Evolutionary conservation across 306 rosid species (phyloP).

Genomic region (Dalbergia oliveri): DNA sequence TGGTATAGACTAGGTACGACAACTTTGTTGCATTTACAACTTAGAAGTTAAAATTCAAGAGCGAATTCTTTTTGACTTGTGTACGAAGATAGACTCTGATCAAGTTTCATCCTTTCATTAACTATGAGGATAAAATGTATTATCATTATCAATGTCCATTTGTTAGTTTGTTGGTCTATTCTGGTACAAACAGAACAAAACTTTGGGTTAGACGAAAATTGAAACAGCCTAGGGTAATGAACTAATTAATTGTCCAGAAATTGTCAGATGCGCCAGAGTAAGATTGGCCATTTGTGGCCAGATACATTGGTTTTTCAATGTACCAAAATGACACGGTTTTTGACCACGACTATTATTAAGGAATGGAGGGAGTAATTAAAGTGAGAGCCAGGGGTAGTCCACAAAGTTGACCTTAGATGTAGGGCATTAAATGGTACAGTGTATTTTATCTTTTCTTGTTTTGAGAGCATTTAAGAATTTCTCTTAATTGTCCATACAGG

Average conservation of each 20-base stretch:
- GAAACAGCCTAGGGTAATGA: conserved; percentile 19
- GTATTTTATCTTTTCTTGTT: too few relatives aligned
- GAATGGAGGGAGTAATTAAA: too few relatives aligned
- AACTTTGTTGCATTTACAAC: conserved; percentile 18
- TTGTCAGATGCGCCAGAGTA: too few relatives aligned
- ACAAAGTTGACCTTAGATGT: too few relatives aligned
- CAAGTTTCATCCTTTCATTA: conserved; percentile 15
- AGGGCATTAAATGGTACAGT: too few relatives aligned
- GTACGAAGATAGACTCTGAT: neutral
- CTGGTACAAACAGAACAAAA: conserved; percentile 1
- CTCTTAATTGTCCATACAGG: too few relatives aligned
- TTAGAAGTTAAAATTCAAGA: conserved; percentile 14
- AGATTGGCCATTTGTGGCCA: too few relatives aligned
- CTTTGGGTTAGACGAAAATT: conserved; percentile 23
- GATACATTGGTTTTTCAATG: too few relatives aligned
- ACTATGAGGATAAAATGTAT: conserved; percentile 30
- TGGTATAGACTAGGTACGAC: conserved; percentile 8
- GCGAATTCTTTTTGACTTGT: neutral
- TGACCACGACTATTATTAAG: too few relatives aligned
- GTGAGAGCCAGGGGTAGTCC: too few relatives aligned
- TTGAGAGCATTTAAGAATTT: too few relatives aligned
- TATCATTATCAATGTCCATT: conserved; percentile 22
- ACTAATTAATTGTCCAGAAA: conserved; percentile 24
- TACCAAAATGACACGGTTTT: too few relatives aligned
- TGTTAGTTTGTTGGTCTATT: conserved; percentile 36